Evolutionary conservation across 2,329 filamentous ascomycete genomes (phyloP).

Genomic region (Ophiocordyceps camponoti-leonardi): DNA sequence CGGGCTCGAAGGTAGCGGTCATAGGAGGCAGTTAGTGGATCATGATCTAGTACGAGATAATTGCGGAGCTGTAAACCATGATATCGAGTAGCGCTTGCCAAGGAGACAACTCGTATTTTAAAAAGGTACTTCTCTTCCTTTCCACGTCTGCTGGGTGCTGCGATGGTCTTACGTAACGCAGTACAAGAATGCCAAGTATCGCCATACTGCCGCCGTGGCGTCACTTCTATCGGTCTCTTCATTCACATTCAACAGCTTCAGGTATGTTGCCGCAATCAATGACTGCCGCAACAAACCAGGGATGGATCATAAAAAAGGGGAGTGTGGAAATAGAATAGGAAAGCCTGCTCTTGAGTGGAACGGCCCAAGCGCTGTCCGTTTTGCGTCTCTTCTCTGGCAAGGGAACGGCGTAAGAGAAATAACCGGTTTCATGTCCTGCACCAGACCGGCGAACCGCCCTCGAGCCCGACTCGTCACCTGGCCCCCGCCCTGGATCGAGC

Average conservation of each 20-base stretch:
- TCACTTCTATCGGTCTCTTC: neutral
- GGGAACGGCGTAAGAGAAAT: neutral
- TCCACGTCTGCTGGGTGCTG: neutral
- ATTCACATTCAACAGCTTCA: neutral
- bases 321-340: neutral
- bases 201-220: neutral
- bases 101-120: neutral
- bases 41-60: neutral
- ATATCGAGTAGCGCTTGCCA: neutral
- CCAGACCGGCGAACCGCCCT: neutral
- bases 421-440: neutral
- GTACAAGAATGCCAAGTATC: neutral
- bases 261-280: neutral
- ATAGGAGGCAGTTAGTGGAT: neutral
- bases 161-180: neutral
- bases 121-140: neutral
- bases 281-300: neutral
- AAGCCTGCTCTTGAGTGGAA: neutral
- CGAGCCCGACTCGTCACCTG: neutral
- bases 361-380: neutral
- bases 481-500: neutral
- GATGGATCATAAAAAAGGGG: neutral
- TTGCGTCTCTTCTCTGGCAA: neutral
- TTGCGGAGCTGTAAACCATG: fast-evolving
- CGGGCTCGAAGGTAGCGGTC: neutral